Percentiles rank a stretch among this genome's conserved stretches.
Conservation (phyloP, 257 asterid species). For the Gardenia jasminoides region DNA sequence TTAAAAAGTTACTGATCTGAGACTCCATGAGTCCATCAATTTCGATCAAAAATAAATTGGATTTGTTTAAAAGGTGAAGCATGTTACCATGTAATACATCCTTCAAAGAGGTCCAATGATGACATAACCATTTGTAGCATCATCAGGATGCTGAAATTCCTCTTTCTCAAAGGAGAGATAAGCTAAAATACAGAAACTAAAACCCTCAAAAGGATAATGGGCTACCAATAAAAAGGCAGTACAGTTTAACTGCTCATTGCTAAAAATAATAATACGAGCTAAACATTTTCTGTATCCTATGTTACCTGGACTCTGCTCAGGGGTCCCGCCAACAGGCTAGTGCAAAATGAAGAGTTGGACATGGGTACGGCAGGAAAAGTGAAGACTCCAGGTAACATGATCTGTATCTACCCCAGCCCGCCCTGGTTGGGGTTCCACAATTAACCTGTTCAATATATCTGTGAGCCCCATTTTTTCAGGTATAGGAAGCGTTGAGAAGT, state of each 20-base stretch:
- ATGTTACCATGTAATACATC: slow-evolving; percentile 74
- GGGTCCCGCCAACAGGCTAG: no score
- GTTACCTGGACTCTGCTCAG: no score
- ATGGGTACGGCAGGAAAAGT: no score
- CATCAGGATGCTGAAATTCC: slow-evolving; percentile 94
- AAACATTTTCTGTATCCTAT: no score
- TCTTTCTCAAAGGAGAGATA: slow-evolving; percentile 65
- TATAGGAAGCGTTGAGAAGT: neutral
- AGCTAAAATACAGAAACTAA: slow-evolving; percentile 4
- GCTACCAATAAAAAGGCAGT: neutral
- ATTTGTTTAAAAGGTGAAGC: slow-evolving; percentile 16
- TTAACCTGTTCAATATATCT: neutral
- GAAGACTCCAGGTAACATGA: no score
- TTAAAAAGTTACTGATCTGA: neutral
- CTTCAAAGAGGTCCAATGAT: slow-evolving; percentile 76
- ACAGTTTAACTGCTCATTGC: neutral
- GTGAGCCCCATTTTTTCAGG: neutral
- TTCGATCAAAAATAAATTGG: neutral
- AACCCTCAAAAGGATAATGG: slow-evolving; percentile 8
- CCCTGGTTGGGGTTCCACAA: no score
- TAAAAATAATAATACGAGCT: no score
- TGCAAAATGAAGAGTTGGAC: no score
- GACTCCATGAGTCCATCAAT: neutral
- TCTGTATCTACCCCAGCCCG: no score
- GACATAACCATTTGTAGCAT: slow-evolving; percentile 86